Base-by-base conservation (phyloP, 106 monocot genomes). In the Acorus gramineus region DNA sequence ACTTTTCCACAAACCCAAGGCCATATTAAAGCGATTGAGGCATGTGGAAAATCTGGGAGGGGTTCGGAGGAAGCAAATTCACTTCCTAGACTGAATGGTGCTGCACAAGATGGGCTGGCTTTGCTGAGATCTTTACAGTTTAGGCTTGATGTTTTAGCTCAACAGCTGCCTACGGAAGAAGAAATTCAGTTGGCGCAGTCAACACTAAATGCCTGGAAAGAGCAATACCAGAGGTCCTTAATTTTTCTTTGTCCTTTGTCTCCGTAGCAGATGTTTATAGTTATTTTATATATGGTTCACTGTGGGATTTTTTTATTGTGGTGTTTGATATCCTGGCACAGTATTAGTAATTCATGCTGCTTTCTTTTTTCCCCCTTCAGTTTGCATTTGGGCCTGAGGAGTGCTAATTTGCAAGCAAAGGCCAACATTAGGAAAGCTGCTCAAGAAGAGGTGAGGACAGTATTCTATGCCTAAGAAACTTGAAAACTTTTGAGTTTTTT, bases 381-480 rank as follows among this genome's bases (percentile, higher is more conserved):
- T 70, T 50, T 90, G 51, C 91, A 77, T 68, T 60, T 48, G 52
- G 65, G 72, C 42, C 62, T 93, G 69, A 82, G 85, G 71, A 85
- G 79, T 77, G 96, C 96, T 57, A 96, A 96, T 70, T 51, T 96
- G 64, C 90, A 87, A 79, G 96, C 90, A 8, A 96, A 90, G 57
- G 47, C 14, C 51, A 96, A 91, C 71, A 84, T 95, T 10, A 68
- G 76, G 54, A 86, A 81, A 77, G 95, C 86, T 69, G 95, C 86
- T 59, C 80, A 82, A 45, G 69, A 86, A 77, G 95, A 95, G 78
- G 95, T 87, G 44, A 74, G 68, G 4, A 51, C 12, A 4, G 12
- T 8, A 28, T 28, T 1, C 1, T 28, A 28, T 28, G 28, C 28
- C 28, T 28, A 28, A 28, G 28, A 28, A 28, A 28, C 28, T 28